Percentiles rank a stretch among this genome's conserved stretches.
Conservation (phyloP, 768 basidiomycete genomes). For the Podaxis sp. region DNA sequence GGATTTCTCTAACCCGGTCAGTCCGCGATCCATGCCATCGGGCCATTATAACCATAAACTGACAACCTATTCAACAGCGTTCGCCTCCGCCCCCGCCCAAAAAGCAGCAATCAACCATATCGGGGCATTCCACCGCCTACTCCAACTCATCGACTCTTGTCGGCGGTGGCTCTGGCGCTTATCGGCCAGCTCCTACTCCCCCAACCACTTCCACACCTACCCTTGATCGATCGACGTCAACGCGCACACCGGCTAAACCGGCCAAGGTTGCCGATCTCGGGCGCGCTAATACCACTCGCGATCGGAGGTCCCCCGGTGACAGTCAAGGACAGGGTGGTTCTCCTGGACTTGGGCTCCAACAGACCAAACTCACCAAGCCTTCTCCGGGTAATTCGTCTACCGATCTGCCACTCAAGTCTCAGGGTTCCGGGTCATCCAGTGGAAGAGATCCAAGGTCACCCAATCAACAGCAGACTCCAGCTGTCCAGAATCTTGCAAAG, state of each 20-base stretch:
- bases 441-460: slow-evolving; percentile 30
- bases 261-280: slow-evolving; percentile 47
- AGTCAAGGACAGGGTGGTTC: slow-evolving; percentile 15
- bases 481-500: slow-evolving; percentile 63
- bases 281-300: slow-evolving; percentile 67
- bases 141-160: slow-evolving; percentile 23
- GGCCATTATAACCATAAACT: slow-evolving; percentile 9
- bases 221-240: slow-evolving; percentile 86
- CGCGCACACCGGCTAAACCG: slow-evolving; percentile 62
- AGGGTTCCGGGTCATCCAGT: slow-evolving; percentile 12
- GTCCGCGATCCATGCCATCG: slow-evolving; percentile 20
- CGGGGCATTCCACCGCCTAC: slow-evolving; percentile 23
- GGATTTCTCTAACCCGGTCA: slow-evolving; percentile 54
- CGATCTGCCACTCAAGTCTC: slow-evolving; percentile 49
- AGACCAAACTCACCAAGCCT: slow-evolving; percentile 36
- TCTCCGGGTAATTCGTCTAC: slow-evolving; percentile 58
- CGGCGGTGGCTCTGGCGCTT: slow-evolving; percentile 44
- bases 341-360: slow-evolving; percentile 23
- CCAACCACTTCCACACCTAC: slow-evolving; percentile 58
- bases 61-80: slow-evolving; percentile 26
- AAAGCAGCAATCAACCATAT: slow-evolving; percentile 25
- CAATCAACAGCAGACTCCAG: slow-evolving; percentile 46
- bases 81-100: slow-evolving; percentile 49
- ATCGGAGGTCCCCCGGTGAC: slow-evolving; percentile 47
- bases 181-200: slow-evolving; percentile 76